Conservation (phyloP, 371 early-diverging fungal species). For the Mucor indicus region DNA sequence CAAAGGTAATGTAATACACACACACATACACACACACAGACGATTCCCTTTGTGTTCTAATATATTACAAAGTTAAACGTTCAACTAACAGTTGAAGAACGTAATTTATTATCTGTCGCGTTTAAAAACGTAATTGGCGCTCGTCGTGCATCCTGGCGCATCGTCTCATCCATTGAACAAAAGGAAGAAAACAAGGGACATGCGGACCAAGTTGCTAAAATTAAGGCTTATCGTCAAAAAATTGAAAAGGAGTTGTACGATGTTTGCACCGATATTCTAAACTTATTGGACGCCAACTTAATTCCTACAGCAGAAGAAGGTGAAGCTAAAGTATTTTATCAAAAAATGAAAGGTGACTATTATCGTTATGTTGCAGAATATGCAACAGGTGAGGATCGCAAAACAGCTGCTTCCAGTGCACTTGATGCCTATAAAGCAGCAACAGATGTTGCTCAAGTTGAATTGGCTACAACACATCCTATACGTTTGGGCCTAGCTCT, state of each 20-base stretch:
- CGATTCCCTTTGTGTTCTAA: background rate
- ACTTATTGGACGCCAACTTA: slow-evolving; percentile 85
- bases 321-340: slow-evolving; percentile 98
- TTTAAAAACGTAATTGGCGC: slow-evolving; percentile 99
- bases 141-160: slow-evolving; percentile 99
- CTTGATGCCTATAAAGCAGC: slow-evolving; percentile 97
- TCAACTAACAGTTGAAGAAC: slow-evolving; percentile 94
- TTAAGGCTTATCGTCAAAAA: slow-evolving; percentile 87
- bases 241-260: slow-evolving; percentile 94
- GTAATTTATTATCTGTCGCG: slow-evolving; percentile 98
- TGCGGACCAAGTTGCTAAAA: slow-evolving; percentile 78
- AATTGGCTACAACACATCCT: slow-evolving; percentile 97
- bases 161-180: slow-evolving; percentile 97
- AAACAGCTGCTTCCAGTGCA: slow-evolving; percentile 84
- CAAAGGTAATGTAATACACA: slow-evolving; percentile 40
- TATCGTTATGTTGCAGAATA: slow-evolving; percentile 99
- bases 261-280: slow-evolving; percentile 94
- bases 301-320: slow-evolving; percentile 84
- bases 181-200: slow-evolving; percentile 96
- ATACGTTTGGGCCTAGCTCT: slow-evolving; percentile 99
- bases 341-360: slow-evolving; percentile 99
- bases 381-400: slow-evolving; percentile 81
- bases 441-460: slow-evolving; percentile 90
- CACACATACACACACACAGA: background rate
- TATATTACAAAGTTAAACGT: slow-evolving; percentile 28